phyloP scores from a whole-genome alignment of 768 basidiomycete species.

The Mycena crocata region DNA sequence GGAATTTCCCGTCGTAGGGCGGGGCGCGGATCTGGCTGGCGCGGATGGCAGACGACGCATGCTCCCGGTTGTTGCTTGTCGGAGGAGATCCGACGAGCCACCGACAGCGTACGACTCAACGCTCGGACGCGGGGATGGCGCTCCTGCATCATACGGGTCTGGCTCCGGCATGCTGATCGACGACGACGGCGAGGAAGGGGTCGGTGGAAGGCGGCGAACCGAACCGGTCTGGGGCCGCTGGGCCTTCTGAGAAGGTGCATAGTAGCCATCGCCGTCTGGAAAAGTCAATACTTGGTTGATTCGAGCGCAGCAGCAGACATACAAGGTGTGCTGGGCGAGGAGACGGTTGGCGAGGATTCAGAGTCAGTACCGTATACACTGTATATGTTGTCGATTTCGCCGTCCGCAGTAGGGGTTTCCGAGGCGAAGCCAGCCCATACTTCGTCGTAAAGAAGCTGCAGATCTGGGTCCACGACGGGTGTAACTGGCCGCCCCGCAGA shows the following conservation, averaged over 20 bases:
- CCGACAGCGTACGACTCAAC: conserved; percentile 27
- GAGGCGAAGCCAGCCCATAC: conserved; percentile 35
- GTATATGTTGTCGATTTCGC: conserved; percentile 25
- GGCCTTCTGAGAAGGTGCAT: conserved; percentile 13
- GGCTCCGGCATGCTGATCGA: conserved; percentile 30
- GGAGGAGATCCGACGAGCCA: conserved; percentile 25
- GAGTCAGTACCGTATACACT: conserved; percentile 12
- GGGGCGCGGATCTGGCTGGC: conserved; percentile 18
- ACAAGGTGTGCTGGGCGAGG: conserved; percentile 30
- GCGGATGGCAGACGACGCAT: conserved; percentile 34
- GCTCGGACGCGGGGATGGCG: conserved; percentile 31
- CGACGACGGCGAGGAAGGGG: conserved; percentile 29
- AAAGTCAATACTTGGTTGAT: conserved; percentile 4
- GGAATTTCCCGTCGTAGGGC: conserved; percentile 2
- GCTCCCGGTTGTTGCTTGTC: conserved; percentile 28
- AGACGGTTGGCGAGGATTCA: conserved; percentile 16
- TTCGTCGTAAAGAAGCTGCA: conserved; percentile 36
- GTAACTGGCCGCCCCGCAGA: conserved; percentile 17
- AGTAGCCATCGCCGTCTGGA: conserved; percentile 23
- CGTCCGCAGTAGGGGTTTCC: conserved; percentile 22
- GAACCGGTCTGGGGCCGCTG: conserved; percentile 6
- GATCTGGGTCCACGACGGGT: conserved; percentile 34
- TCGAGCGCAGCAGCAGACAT: conserved; percentile 5
- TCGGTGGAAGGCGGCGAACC: conserved; percentile 30
- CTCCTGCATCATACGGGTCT: conserved; percentile 25